These are phyloP conservation scores for Candida lessepsii DNA, from an alignment of 805 yeast species.

Conservation along the genomic window DNA sequence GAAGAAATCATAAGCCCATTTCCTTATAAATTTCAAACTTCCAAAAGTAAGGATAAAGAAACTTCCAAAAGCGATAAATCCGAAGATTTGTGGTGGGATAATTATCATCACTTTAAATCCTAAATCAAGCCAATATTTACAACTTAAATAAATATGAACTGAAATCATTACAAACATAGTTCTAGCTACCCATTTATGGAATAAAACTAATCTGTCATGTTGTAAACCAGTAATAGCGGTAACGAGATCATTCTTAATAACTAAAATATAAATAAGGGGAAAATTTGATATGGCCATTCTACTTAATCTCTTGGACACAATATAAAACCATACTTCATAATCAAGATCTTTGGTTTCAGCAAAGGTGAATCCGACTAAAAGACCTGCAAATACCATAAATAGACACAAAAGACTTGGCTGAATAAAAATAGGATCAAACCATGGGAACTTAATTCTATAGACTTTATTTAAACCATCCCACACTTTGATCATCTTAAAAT, in stretches of 20 bases:
- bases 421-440: conserved; percentile 23
- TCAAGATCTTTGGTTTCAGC: conserved; percentile 36
- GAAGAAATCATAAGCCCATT: conserved; percentile 42
- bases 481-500: conserved; percentile 25
- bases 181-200: conserved; percentile 48
- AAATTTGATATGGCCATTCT: conserved; percentile 40
- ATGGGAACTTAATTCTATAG: conserved; percentile 22
- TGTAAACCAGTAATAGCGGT: conserved; percentile 42
- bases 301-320: conserved; percentile 44
- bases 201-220: conserved; percentile 35
- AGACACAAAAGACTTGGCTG: conserved; percentile 43
- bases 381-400: conserved; percentile 23
- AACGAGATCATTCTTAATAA: conserved; percentile 40
- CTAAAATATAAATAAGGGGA: conserved; percentile 35
- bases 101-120: conserved; percentile 37
- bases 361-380: conserved; percentile 29
- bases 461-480: conserved; percentile 31
- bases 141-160: conserved; percentile 33
- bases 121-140: conserved; percentile 41
- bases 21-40: conserved; percentile 34
- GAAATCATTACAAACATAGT: conserved; percentile 34
- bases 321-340: conserved; percentile 38
- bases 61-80: conserved; percentile 43
- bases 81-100: conserved; percentile 53
- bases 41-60: conserved; percentile 38